phyloP scores from a whole-genome alignment of 805 yeast genomes.

The Saccharomycopsis microspora region DNA sequence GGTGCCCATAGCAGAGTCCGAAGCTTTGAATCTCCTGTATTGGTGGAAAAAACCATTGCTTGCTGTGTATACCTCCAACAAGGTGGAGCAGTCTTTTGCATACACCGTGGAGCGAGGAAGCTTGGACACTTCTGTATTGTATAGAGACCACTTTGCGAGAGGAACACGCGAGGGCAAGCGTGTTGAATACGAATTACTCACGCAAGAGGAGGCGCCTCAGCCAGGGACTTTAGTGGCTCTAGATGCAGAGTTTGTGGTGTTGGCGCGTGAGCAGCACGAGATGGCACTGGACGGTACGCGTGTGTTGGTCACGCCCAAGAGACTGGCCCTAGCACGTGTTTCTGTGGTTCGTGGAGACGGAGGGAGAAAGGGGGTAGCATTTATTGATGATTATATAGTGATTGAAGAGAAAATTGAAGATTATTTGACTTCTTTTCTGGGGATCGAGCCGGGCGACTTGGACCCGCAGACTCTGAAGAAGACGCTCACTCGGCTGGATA shows the following conservation, averaged over 20 bases:
- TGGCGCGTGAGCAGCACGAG: conserved; percentile 71
- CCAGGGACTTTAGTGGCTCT: conserved; percentile 78
- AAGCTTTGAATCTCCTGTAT: conserved; percentile 59
- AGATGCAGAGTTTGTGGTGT: conserved; percentile 91
- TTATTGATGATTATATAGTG: conserved; percentile 86
- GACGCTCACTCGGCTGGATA: conserved; percentile 66
- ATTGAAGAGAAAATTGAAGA: conserved; percentile 65
- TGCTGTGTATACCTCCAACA: conserved; percentile 47
- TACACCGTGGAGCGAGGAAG: conserved; percentile 34
- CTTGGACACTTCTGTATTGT: conserved; percentile 54
- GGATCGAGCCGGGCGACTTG: conserved; percentile 88
- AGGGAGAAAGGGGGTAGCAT: conserved; percentile 56
- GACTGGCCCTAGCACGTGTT: conserved; percentile 73
- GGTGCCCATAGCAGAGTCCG: conserved; percentile 54
- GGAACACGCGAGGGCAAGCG: conserved; percentile 47
- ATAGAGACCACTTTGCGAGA: conserved; percentile 63
- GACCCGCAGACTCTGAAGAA: conserved; percentile 55
- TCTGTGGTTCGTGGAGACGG: conserved; percentile 77
- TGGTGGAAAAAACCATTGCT: conserved; percentile 83
- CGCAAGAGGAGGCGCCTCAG: conserved; percentile 57
- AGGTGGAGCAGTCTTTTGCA: conserved; percentile 20
- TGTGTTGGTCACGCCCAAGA: conserved; percentile 61
- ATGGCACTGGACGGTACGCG: conserved; percentile 63
- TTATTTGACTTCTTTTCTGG: conserved; percentile 82
- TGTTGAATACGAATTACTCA: conserved; percentile 58